These are phyloP conservation scores for Penicillium tannophilum DNA, from an alignment of 495 filamentous ascomycete genomes.

Conservation along the genomic window DNA sequence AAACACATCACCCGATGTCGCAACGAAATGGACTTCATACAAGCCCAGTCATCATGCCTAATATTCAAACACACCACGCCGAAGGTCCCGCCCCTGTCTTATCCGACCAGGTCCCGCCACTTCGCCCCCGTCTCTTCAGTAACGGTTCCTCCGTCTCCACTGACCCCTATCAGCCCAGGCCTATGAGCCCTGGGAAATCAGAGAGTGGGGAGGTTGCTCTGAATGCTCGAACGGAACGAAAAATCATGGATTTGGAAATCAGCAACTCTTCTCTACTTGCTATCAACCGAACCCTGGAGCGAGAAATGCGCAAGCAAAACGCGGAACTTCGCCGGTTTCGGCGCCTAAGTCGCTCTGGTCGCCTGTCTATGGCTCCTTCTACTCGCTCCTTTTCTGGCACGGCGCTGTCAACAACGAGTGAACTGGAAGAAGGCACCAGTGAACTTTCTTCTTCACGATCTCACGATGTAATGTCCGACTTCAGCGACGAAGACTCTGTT, in stretches of 20 bases:
- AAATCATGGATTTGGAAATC: slow-evolving; percentile 97
- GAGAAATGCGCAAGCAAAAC: slow-evolving; percentile 88
- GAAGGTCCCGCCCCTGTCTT: slow-evolving; percentile 27
- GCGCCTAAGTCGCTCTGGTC: slow-evolving; percentile 75
- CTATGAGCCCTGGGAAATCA: slow-evolving; percentile 49
- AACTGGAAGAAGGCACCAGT: slow-evolving; percentile 39
- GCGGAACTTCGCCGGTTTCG: slow-evolving; percentile 83
- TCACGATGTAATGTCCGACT: slow-evolving; percentile 45
- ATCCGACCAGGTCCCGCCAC: slow-evolving; percentile 34
- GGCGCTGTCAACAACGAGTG: slow-evolving; percentile 38
- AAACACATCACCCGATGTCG: slow-evolving; percentile 17
- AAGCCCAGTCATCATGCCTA: slow-evolving; percentile 38
- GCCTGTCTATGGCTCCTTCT: slow-evolving; percentile 60
- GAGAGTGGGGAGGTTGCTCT: slow-evolving; percentile 62
- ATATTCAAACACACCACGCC: slow-evolving; percentile 17
- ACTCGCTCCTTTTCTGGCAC: slow-evolving; percentile 45
- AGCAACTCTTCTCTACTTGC: slow-evolving; percentile 93
- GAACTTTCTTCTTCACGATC: slow-evolving; percentile 39
- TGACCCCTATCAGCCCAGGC: slow-evolving; percentile 32
- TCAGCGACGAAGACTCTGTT: slow-evolving; percentile 50
- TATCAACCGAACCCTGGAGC: slow-evolving; percentile 93
- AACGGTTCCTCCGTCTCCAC: slow-evolving; percentile 39
- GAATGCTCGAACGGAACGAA: slow-evolving; percentile 83
- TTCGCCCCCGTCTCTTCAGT: slow-evolving; percentile 45
- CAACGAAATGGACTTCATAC: slow-evolving; percentile 34